A percentile compares a stretch with the other conserved stretches of the same genome.
These are phyloP conservation scores for Trichoderma lentiforme DNA, from an alignment of 2,329 filamentous ascomycete species.

Conservation along the genomic window DNA sequence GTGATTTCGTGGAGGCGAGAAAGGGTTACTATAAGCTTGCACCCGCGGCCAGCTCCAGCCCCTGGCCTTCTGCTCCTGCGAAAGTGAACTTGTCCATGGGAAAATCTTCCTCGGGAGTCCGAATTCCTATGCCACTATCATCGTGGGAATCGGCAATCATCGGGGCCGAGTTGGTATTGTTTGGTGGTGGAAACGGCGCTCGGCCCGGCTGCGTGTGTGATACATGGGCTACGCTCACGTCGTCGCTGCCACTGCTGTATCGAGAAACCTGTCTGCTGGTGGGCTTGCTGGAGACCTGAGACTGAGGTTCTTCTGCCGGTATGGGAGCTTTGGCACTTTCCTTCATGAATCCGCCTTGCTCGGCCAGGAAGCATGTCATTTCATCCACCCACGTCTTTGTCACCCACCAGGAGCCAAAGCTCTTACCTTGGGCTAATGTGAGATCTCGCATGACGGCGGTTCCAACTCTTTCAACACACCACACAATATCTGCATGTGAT, in stretches of 20 bases:
- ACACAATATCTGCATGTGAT: constrained; percentile 68
- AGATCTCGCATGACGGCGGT: constrained; percentile 78
- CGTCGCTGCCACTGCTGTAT: constrained; percentile 46
- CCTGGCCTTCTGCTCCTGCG: constrained; percentile 35
- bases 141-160: constrained; percentile 51
- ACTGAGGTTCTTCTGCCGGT: constrained; percentile 30
- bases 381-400: constrained; percentile 95
- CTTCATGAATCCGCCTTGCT: constrained; percentile 83
- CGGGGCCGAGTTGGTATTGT: constrained; percentile 41
- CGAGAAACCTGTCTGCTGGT: constrained; percentile 35
- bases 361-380: constrained; percentile 85
- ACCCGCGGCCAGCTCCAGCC: constrained; percentile 27
- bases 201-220: constrained; percentile 47
- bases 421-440: constrained; percentile 72
- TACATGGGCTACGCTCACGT: constrained; percentile 43
- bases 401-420: constrained; percentile 91
- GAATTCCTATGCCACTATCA: constrained; percentile 72
- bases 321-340: constrained; percentile 42
- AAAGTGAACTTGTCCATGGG: constrained; percentile 58
- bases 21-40: constrained; percentile 5
- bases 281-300: constrained; percentile 37
- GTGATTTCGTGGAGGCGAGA: not conserved
- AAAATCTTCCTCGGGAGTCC: constrained; percentile 64
- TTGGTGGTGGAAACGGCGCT: constrained; percentile 49
- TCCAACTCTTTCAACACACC: constrained; percentile 71